These are phyloP conservation scores for Theileria sp. DNA, from an alignment of 169 alveolate species.

Conservation along the genomic window DNA sequence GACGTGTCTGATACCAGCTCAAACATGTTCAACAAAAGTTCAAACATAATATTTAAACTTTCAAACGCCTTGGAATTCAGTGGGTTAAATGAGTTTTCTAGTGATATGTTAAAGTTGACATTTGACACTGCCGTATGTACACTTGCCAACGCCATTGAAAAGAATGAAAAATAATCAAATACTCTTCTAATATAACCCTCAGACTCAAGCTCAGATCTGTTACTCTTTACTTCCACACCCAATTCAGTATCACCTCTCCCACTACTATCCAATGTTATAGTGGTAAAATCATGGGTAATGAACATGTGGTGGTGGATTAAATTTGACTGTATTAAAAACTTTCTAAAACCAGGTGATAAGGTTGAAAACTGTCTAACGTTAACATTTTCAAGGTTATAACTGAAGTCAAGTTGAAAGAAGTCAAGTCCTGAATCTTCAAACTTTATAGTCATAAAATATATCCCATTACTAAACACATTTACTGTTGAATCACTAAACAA, in stretches of 20 bases:
- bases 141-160: constrained; percentile 8
- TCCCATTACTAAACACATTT: constrained; percentile 32
- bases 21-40: constrained; percentile 24
- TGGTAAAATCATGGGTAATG: neutral
- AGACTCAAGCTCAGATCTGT: neutral
- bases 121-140: neutral
- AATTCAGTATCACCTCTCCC: neutral
- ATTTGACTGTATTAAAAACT: constrained; percentile 27
- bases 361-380: constrained; percentile 20
- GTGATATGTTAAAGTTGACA: neutral
- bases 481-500: constrained; percentile 23
- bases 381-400: constrained; percentile 1
- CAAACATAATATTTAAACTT: constrained; percentile 33
- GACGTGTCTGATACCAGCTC: constrained; percentile 18
- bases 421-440: neutral
- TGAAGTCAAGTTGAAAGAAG: neutral
- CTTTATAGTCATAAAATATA: constrained; percentile 13
- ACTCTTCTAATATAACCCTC: neutral
- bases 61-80: neutral
- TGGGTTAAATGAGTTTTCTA: neutral
- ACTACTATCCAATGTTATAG: neutral
- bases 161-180: neutral
- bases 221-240: neutral
- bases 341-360: constrained; percentile 55
- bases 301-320: constrained; percentile 15